phyloP scores from a whole-genome alignment of 768 basidiomycete species.

The Naganishia kalamii region DNA sequence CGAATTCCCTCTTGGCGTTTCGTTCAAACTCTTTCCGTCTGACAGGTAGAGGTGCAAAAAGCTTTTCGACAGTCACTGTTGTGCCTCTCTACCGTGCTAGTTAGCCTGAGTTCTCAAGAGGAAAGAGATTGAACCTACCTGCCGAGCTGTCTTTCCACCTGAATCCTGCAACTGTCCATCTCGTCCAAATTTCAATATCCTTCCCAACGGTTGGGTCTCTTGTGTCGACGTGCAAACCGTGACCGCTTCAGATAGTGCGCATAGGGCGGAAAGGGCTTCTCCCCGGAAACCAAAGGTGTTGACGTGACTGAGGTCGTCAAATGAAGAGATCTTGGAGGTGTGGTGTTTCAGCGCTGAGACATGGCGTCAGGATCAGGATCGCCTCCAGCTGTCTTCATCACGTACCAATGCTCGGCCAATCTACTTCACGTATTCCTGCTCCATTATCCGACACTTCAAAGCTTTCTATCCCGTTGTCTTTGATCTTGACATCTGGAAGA shows the following conservation, averaged over 20 bases:
- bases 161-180: constrained; percentile 58
- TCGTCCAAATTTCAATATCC: constrained; percentile 64
- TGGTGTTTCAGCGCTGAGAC: constrained; percentile 77
- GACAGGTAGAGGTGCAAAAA: constrained; percentile 80
- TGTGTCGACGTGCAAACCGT: constrained; percentile 67
- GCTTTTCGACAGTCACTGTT: constrained; percentile 62
- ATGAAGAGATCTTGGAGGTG: constrained; percentile 81
- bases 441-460: constrained; percentile 94
- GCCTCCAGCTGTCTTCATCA: constrained; percentile 27
- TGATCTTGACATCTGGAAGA: constrained; percentile 75
- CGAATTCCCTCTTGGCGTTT: constrained; percentile 82
- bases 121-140: constrained; percentile 52
- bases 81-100: constrained; percentile 67
- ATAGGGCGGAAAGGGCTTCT: constrained; percentile 89
- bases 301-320: constrained; percentile 62
- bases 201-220: constrained; percentile 68
- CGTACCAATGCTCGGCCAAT: constrained; percentile 71
- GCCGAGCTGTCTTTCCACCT: constrained; percentile 58
- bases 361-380: not conserved
- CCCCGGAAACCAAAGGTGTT: constrained; percentile 90
- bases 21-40: constrained; percentile 83
- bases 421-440: constrained; percentile 67
- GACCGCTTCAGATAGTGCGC: constrained; percentile 68
- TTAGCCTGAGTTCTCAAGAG: not conserved
- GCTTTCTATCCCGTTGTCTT: constrained; percentile 70